Evolutionary conservation across 192 early-diverging fungal genomes (phyloP), one percentile per base, ranked within the genome.

Genomic region (Lobosporangium transversale): DNA sequence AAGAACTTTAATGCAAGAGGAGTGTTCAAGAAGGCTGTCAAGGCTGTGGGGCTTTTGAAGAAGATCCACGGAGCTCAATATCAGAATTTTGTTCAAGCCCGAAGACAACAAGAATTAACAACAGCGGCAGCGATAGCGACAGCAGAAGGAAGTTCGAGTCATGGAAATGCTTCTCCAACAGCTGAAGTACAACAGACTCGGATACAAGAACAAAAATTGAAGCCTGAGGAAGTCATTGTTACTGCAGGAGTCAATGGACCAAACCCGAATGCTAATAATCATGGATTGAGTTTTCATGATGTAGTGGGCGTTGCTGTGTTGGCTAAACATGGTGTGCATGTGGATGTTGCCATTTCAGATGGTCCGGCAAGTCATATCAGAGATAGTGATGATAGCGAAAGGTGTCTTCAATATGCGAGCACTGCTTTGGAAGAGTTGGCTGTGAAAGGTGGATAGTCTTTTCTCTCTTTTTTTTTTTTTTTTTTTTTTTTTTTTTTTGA

Each of bases 1-100:
- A 63, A 60, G 62, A 79, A 79, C 61, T 79, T 79, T 32, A 64
- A 68, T 52, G 76, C 76, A 1, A 51, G 67, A 15, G 58, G 42
- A 0, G 63, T 70, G 35, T 79, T 79, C 49, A 68, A 70, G 67
- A 68, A 70, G 54, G 76, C 76, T 7, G 67, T 70, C 0, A 45
- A 55, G 0, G 76, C 68, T 2, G 76, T 79, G 14, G 67, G 68
- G 3, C 48, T 68, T 24, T 23, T 79, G 20, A 23, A 63, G 24
- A 66, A 49, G 36, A 70, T 79, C 49, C 76, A 79, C n/a, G 58
- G 55, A 2, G 20, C 62, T 43, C 49, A 37, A 29, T 26, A 37
- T 23, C 29, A 30, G 7, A 50, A 15, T 2, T 32, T 33, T 24
- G 33, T 23, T 15, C 53, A 26, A 23, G 2, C n/a, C 26, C 40